A percentile compares a stretch with the other conserved stretches of the same genome.
These are phyloP conservation scores for Leccinum subgranulosum DNA, from an alignment of 768 basidiomycete genomes.

Conservation along the genomic window DNA sequence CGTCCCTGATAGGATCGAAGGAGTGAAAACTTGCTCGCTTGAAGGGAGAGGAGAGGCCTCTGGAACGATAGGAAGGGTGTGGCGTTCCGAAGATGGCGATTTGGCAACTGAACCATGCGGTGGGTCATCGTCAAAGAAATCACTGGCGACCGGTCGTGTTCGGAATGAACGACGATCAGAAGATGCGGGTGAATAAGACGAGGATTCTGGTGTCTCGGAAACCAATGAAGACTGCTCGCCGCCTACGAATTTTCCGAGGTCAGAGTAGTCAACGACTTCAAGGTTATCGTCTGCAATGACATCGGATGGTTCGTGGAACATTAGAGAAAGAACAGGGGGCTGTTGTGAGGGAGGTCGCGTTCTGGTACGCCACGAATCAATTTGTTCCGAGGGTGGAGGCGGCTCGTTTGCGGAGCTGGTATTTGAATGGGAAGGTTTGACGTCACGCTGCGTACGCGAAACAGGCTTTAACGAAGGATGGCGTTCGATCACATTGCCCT, in stretches of 20 bases:
- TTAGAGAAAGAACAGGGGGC: constrained; percentile 29
- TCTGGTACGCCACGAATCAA: constrained; percentile 68
- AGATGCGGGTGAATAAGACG: constrained; percentile 17
- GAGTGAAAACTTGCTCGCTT: constrained; percentile 6
- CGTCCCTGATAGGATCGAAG: constrained; percentile 4
- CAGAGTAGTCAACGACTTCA: constrained; percentile 79
- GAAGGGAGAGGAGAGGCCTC: constrained; percentile 11
- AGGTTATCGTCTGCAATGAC: constrained; percentile 55
- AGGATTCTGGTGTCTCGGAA: constrained; percentile 11
- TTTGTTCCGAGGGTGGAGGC: constrained; percentile 33
- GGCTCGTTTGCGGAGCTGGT: constrained; percentile 20
- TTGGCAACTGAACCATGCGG: constrained; percentile 40
- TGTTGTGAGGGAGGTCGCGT: constrained; percentile 30
- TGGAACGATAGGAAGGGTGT: constrained; percentile 12
- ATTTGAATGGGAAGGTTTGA: constrained; percentile 1
- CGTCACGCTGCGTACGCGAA: constrained; percentile 21
- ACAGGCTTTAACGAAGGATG: constrained; percentile 35
- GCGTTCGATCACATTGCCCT: constrained; percentile 24
- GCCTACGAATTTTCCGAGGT: constrained; percentile 68
- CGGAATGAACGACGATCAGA: constrained; percentile 28
- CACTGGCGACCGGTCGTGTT: constrained; percentile 57
- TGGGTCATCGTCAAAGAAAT: constrained; percentile 63
- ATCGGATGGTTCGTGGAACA: constrained; percentile 37
- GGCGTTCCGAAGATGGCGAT: constrained; percentile 18
- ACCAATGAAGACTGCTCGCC: constrained; percentile 21